A percentile compares a stretch with the other conserved stretches of the same genome.
Conservation (phyloP, 805 yeast species). For the Candida incommunis region DNA sequence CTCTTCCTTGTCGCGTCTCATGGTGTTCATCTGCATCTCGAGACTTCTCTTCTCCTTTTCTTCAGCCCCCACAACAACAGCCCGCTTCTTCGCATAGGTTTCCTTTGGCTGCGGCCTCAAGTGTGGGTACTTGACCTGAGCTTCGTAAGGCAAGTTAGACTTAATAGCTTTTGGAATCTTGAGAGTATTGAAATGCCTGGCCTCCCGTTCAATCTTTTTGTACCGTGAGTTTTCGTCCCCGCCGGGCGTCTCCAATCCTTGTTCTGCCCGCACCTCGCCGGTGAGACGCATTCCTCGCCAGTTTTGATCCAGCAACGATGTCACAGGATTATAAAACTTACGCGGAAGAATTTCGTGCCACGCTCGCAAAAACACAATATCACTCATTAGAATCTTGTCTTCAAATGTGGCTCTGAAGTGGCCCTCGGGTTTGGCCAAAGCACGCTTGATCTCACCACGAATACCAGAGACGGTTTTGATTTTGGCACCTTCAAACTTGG, state of each 20-base stretch:
- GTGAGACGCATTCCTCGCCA: slow-evolving; percentile 97
- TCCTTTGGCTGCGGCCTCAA: slow-evolving; percentile 73
- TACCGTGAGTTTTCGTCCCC: slow-evolving; percentile 38
- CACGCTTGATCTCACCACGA: slow-evolving; percentile 94
- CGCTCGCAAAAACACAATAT: slow-evolving; percentile 76
- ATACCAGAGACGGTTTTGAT: slow-evolving; percentile 95
- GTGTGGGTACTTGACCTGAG: slow-evolving; percentile 57
- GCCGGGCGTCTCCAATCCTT: slow-evolving; percentile 48
- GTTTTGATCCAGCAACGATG: slow-evolving; percentile 74
- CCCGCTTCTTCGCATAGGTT: slow-evolving; percentile 78
- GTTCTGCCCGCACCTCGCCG: slow-evolving; percentile 79
- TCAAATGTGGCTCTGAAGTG: slow-evolving; percentile 93
- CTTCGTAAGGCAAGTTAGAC: slow-evolving; percentile 73
- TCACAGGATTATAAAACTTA: slow-evolving; percentile 89
- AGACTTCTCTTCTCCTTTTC: slow-evolving; percentile 87
- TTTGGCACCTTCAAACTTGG: slow-evolving; percentile 95
- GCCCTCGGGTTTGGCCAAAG: slow-evolving; percentile 88
- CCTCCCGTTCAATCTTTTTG: slow-evolving; percentile 66
- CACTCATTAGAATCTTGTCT: slow-evolving; percentile 76
- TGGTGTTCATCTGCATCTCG: slow-evolving; percentile 73
- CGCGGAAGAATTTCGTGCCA: slow-evolving; percentile 94
- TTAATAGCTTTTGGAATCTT: slow-evolving; percentile 72
- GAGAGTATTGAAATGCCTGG: slow-evolving; percentile 76
- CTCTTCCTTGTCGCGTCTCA: slow-evolving; percentile 73
- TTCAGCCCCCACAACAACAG: slow-evolving; percentile 83